A percentile compares a stretch with the other conserved stretches of the same genome.
phyloP scores from a whole-genome alignment of 331 rosid species.

The Spiraea crenata region DNA sequence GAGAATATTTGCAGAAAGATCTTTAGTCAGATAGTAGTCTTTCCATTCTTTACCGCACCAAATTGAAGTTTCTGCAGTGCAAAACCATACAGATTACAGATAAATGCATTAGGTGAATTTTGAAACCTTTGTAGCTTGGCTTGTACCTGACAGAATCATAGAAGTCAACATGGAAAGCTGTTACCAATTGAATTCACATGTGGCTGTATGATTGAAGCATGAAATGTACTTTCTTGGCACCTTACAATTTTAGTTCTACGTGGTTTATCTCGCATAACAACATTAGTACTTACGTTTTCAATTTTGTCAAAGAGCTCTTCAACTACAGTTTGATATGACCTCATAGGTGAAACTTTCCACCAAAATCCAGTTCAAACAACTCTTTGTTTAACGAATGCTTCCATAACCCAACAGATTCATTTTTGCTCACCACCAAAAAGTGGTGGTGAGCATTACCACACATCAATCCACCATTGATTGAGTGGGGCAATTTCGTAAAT shows the following conservation, averaged over 20 bases:
- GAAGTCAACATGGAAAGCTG: background rate
- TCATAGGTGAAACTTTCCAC: too few species aligned
- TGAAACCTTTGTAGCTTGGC: background rate
- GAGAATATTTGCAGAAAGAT: slow-evolving; percentile 43
- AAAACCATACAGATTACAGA: background rate
- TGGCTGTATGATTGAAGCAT: background rate
- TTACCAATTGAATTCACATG: background rate
- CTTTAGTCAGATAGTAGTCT: slow-evolving; percentile 13
- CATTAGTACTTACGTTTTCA: too few species aligned
- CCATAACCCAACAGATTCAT: too few species aligned
- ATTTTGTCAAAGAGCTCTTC: too few species aligned
- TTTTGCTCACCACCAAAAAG: too few species aligned
- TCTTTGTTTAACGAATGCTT: too few species aligned
- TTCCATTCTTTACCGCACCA: background rate
- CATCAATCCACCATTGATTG: too few species aligned
- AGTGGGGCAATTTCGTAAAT: too few species aligned
- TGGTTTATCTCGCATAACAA: too few species aligned
- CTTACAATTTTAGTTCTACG: background rate
- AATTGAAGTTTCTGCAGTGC: background rate
- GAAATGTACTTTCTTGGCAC: background rate
- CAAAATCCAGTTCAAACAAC: too few species aligned
- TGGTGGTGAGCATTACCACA: too few species aligned
- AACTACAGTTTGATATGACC: too few species aligned
- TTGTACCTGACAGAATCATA: background rate
- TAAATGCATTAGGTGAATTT: slow-evolving; percentile 9